Percentiles rank a stretch among this genome's conserved stretches.
Conservation (phyloP, 75 land plant genomes). For the Azolla pinnata region DNA sequence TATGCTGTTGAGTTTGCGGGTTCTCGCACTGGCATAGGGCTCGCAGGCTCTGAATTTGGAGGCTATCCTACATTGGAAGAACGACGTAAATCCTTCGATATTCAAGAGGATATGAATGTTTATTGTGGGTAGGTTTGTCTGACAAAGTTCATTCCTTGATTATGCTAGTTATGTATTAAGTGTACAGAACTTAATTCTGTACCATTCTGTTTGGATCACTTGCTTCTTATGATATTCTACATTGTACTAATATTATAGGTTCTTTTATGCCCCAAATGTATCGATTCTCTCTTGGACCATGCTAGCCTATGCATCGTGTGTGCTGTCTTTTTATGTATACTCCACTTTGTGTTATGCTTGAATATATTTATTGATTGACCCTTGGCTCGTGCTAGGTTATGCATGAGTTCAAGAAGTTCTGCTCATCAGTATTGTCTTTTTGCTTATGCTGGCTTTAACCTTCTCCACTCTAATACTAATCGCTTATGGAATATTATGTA, state of each 20-base stretch:
- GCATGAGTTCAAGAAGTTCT: not conserved
- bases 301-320: no score
- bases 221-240: no score
- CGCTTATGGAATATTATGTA: constrained; percentile 1
- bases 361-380: not conserved
- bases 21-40: constrained; percentile 13
- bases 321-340: no score
- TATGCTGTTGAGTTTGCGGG: constrained; percentile 40
- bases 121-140: constrained; percentile 78
- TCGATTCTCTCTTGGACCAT: no score
- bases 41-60: constrained; percentile 75
- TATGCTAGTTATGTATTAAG: not conserved
- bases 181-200: not conserved
- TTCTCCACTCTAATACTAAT: no score
- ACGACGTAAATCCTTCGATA: constrained; percentile 50
- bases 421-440: no score
- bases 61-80: constrained; percentile 81
- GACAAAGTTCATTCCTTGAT: not conserved
- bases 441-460: no score
- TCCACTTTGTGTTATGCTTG: no score
- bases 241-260: no score
- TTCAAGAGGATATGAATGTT: constrained; percentile 74
- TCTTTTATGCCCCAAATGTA: no score
- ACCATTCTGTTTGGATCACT: not conserved
- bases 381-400: not conserved